Conservation (phyloP, 2,329 filamentous ascomycete genomes). For the Stemphylium vesicarium region DNA sequence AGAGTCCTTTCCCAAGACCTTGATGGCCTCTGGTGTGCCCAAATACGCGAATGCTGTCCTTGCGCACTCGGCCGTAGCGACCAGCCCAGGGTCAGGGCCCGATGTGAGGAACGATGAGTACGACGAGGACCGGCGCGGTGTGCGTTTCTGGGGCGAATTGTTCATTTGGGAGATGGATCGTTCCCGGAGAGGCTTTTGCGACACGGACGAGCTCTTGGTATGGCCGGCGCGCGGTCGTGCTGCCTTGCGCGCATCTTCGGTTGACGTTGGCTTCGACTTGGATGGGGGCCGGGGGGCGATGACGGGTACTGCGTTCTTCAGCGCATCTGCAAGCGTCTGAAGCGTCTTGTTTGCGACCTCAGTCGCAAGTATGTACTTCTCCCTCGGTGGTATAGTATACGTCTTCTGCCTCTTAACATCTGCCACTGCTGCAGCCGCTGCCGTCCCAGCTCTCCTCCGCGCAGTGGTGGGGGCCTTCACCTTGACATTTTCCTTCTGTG, state of each 20-base stretch:
- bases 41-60: slow-evolving; percentile 71
- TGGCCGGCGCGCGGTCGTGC: slow-evolving; percentile 25
- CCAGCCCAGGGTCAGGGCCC: slow-evolving; percentile 44
- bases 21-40: slow-evolving; percentile 60
- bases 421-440: slow-evolving; percentile 31
- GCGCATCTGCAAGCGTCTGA: slow-evolving; percentile 71
- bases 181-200: slow-evolving; percentile 67
- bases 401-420: slow-evolving; percentile 48
- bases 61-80: slow-evolving; percentile 71
- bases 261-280: slow-evolving; percentile 29
- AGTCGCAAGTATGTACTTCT: slow-evolving; percentile 72
- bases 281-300: slow-evolving; percentile 19
- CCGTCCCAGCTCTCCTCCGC: slow-evolving; percentile 40
- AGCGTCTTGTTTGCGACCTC: slow-evolving; percentile 74
- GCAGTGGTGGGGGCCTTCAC: slow-evolving; percentile 33
- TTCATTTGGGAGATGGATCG: slow-evolving; percentile 66
- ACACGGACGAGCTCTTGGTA: slow-evolving; percentile 40
- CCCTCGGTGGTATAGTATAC: slow-evolving; percentile 58
- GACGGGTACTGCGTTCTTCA: slow-evolving; percentile 56
- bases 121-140: slow-evolving; percentile 49
- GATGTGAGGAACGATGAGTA: slow-evolving; percentile 33
- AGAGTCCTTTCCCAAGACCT: slow-evolving; percentile 60
- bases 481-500: slow-evolving; percentile 42
- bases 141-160: slow-evolving; percentile 57
- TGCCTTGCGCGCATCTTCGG: slow-evolving; percentile 35